Conservation (phyloP, 1,284 basidiomycete genomes). For the Cutaneotrichosporon cavernicola region DNA sequence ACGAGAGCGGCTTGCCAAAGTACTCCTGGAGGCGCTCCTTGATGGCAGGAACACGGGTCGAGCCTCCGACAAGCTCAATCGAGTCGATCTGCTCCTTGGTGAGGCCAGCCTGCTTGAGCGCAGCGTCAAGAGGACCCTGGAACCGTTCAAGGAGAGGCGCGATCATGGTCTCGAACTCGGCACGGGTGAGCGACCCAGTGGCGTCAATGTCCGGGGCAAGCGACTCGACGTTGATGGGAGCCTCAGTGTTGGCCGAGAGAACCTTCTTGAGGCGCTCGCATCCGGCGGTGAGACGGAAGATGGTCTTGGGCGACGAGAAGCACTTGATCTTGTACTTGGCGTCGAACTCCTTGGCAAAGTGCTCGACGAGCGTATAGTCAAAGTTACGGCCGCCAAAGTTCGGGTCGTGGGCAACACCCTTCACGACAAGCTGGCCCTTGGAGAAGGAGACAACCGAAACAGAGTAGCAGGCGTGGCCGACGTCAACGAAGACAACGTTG, state of each 20-base stretch:
- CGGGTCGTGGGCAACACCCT: slow-evolving; percentile 80
- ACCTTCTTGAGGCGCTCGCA: slow-evolving; percentile 75
- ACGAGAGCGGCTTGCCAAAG: slow-evolving; percentile 72
- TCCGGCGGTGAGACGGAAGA: slow-evolving; percentile 78
- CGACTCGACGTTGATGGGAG: slow-evolving; percentile 84
- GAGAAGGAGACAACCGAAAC: slow-evolving; percentile 83
- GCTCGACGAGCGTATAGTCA: slow-evolving; percentile 78
- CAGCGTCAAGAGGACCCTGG: slow-evolving; percentile 60
- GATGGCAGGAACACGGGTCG: slow-evolving; percentile 67
- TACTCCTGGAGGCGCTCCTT: slow-evolving; percentile 64
- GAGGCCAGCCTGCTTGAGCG: slow-evolving; percentile 62
- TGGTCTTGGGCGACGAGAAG: slow-evolving; percentile 79
- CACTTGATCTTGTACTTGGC: slow-evolving; percentile 94
- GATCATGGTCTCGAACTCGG: slow-evolving; percentile 61
- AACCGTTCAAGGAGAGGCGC: slow-evolving; percentile 61
- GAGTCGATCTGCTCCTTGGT: slow-evolving; percentile 63
- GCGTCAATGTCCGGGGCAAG: slow-evolving; percentile 87
- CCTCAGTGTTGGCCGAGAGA: slow-evolving; percentile 77
- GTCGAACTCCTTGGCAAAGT: slow-evolving; percentile 89
- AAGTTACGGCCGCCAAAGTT: slow-evolving; percentile 92
- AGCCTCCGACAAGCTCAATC: slow-evolving; percentile 68
- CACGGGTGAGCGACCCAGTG: slow-evolving; percentile 61
- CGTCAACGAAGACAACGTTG: slow-evolving; percentile 86
- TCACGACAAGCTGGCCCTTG: slow-evolving; percentile 84
- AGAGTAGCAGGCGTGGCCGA: slow-evolving; percentile 85